Percentiles rank a stretch among this genome's conserved stretches.
phyloP scores from a whole-genome alignment of 371 early-diverging fungal genomes.

The Sporodiniella umbellata region DNA sequence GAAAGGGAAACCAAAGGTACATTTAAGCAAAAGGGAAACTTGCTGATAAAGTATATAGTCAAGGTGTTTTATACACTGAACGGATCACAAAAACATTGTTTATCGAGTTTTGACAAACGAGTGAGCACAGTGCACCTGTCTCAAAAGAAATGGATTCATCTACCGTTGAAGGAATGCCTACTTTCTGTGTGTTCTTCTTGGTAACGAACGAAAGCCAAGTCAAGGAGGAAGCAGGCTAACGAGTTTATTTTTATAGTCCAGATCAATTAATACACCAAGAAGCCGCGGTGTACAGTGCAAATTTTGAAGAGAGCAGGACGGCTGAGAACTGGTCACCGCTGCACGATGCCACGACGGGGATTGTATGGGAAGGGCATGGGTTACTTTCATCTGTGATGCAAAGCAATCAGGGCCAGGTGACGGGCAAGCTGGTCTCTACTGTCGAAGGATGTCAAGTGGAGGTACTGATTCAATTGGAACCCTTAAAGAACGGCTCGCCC shows the following conservation, averaged over 20 bases:
- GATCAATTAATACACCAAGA: conserved; percentile 33
- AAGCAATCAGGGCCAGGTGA: conserved; percentile 10
- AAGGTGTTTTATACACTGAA: conserved; percentile 38
- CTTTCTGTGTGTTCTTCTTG: conserved; percentile 32
- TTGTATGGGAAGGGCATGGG: conserved; percentile 40
- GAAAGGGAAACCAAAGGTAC: neutral
- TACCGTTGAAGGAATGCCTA: conserved; percentile 31
- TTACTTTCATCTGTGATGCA: conserved; percentile 21
- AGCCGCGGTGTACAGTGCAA: conserved; percentile 35
- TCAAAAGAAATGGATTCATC: conserved; percentile 22
- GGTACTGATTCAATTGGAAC: conserved; percentile 34
- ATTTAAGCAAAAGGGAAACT: too few relatives aligned
- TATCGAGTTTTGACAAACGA: conserved; percentile 25
- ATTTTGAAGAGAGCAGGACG: conserved; percentile 33
- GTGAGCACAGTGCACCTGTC: conserved; percentile 11
- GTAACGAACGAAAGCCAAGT: too few relatives aligned
- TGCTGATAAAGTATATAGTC: conserved; percentile 20
- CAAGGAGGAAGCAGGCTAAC: conserved; percentile 1
- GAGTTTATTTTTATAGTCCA: conserved; percentile 20
- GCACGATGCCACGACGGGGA: conserved; percentile 19
- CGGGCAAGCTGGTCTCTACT: conserved; percentile 14
- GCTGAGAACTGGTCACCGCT: conserved; percentile 24
- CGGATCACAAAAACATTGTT: conserved; percentile 33
- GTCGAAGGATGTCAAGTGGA: conserved; percentile 21
- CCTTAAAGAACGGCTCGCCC: conserved; percentile 7